Conservation (phyloP, 495 filamentous ascomycete genomes). For the Physcia stellaris region DNA sequence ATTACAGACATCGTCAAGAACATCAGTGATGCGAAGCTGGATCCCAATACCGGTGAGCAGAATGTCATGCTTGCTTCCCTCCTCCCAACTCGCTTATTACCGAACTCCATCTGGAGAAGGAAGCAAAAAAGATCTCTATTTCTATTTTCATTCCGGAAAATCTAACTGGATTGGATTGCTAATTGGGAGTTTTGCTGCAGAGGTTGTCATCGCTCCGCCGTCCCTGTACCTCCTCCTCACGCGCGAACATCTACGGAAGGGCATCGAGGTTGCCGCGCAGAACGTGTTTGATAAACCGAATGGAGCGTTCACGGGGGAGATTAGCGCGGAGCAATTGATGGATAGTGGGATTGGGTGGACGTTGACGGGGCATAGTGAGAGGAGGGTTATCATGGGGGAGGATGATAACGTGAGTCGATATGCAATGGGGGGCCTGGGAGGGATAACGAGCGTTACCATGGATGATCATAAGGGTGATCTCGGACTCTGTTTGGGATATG, state of each 20-base stretch:
- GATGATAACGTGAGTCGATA: slow-evolving; percentile 43
- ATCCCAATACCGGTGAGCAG: slow-evolving; percentile 49
- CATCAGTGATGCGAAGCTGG: slow-evolving; percentile 67
- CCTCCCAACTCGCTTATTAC: background rate
- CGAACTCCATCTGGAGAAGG: background rate
- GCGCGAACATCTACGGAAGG: slow-evolving; percentile 51
- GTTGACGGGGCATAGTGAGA: slow-evolving; percentile 86
- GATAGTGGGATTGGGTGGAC: slow-evolving; percentile 80
- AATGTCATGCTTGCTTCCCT: background rate
- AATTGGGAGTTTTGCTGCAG: slow-evolving; percentile 25
- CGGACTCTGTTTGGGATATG: background rate
- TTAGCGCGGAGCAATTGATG: slow-evolving; percentile 77
- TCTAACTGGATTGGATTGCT: slow-evolving; percentile 1
- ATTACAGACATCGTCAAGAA: slow-evolving; percentile 78
- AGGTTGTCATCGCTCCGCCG: slow-evolving; percentile 89
- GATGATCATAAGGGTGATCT: background rate
- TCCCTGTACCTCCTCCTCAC: slow-evolving; percentile 80
- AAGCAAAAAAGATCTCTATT: background rate
- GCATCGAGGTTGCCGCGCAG: slow-evolving; percentile 76
- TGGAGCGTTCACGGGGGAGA: slow-evolving; percentile 95
- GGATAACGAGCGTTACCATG: background rate
- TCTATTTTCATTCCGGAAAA: slow-evolving; percentile 1
- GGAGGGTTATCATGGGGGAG: slow-evolving; percentile 76
- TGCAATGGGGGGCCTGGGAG: too few species aligned
- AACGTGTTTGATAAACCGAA: slow-evolving; percentile 95